Conservation (phyloP, 805 yeast genomes). For the Soucietia sequanensis region DNA sequence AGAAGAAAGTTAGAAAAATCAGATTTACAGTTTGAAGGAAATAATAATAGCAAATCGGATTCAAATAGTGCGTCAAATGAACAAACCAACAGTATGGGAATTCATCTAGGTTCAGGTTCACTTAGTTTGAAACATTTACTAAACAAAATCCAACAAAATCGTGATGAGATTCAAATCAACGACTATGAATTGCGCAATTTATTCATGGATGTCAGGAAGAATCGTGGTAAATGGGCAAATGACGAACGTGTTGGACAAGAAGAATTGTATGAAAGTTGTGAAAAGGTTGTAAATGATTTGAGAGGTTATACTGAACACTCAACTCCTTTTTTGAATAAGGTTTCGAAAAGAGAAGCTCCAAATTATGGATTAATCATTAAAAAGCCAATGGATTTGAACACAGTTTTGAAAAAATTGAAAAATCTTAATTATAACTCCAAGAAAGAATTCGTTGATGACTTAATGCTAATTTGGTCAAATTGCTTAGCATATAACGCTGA, state of each 20-base stretch:
- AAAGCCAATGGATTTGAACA: slow-evolving; percentile 94
- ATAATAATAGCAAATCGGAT: slow-evolving; percentile 8
- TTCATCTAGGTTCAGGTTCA: slow-evolving; percentile 38
- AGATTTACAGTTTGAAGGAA: slow-evolving; percentile 61
- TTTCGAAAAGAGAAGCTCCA: slow-evolving; percentile 98
- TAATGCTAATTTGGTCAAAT: slow-evolving; percentile 93
- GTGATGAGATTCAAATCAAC: slow-evolving; percentile 71
- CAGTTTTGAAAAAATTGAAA: slow-evolving; percentile 88
- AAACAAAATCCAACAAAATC: slow-evolving; percentile 70
- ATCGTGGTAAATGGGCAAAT: slow-evolving; percentile 96
- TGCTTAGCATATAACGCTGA: slow-evolving; percentile 92
- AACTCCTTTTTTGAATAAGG: slow-evolving; percentile 91
- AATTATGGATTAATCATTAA: slow-evolving; percentile 88
- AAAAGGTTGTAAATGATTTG: slow-evolving; percentile 85
- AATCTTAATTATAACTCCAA: slow-evolving; percentile 79
- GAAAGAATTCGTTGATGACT: slow-evolving; percentile 88
- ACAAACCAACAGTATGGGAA: slow-evolving; percentile 23
- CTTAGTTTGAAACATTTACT: slow-evolving; percentile 70
- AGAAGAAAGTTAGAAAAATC: slow-evolving; percentile 77
- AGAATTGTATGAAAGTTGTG: slow-evolving; percentile 96
- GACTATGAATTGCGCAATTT: slow-evolving; percentile 83
- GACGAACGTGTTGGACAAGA: slow-evolving; percentile 96
- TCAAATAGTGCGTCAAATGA: slow-evolving; percentile 7
- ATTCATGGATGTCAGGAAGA: slow-evolving; percentile 89
- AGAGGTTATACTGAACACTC: slow-evolving; percentile 95